Conservation (phyloP, 2,329 filamentous ascomycete genomes). For the Fusarium succisae region DNA sequence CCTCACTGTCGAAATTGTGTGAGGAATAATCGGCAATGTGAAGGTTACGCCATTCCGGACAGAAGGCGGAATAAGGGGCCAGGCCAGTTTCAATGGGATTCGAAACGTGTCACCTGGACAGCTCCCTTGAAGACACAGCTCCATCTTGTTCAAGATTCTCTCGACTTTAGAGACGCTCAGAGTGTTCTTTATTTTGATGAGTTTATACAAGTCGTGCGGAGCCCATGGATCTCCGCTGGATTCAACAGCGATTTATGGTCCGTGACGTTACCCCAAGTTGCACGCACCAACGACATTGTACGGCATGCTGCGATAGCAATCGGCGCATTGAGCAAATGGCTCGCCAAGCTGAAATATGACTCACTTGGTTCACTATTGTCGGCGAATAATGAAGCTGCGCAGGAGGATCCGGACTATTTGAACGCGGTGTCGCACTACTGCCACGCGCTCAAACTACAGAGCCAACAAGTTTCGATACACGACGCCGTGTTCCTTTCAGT, state of each 20-base stretch:
- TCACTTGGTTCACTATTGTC: not conserved
- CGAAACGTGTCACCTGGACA: slow-evolving; percentile 5
- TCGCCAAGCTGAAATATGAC: not conserved
- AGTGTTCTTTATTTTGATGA: slow-evolving; percentile 44
- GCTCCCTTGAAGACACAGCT: slow-evolving; percentile 7
- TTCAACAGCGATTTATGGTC: slow-evolving; percentile 43
- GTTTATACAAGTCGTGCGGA: slow-evolving; percentile 42
- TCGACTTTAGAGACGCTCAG: slow-evolving; percentile 17
- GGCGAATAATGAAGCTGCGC: not conserved
- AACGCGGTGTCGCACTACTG: slow-evolving; percentile 50
- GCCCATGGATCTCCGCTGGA: slow-evolving; percentile 42
- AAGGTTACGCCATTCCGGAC: slow-evolving; percentile 12
- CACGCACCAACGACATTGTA: slow-evolving; percentile 40
- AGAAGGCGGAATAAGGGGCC: slow-evolving; percentile 2
- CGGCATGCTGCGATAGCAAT: slow-evolving; percentile 47
- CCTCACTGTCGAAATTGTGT: slow-evolving; percentile 30
- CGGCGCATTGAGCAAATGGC: slow-evolving; percentile 41
- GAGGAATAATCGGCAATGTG: slow-evolving; percentile 23
- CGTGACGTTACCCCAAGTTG: slow-evolving; percentile 45
- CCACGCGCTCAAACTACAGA: slow-evolving; percentile 45
- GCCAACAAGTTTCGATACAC: slow-evolving; percentile 38
- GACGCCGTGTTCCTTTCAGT: slow-evolving; percentile 47
- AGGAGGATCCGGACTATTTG: slow-evolving; percentile 39
- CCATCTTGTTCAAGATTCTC: slow-evolving; percentile 9
- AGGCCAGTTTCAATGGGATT: slow-evolving; percentile 40